Evolutionary conservation across 495 filamentous ascomycete species (phyloP), one percentile per base, ranked within the genome.

Genomic region (Penicillium canescens): DNA sequence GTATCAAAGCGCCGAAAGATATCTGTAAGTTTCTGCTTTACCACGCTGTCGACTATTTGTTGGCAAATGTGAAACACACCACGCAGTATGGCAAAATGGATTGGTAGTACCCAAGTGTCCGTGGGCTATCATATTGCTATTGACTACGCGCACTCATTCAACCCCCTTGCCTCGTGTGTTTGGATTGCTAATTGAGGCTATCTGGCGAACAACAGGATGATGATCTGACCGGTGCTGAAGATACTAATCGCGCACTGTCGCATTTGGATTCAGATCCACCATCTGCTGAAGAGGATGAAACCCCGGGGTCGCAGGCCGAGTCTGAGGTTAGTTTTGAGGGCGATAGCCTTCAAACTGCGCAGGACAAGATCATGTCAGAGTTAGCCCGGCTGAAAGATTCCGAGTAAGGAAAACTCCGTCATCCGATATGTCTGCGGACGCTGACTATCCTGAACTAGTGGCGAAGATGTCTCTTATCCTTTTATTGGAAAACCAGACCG

Each of bases 301-400:
- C 45, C 16, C 68, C 69, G 9, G 61, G 61, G 35, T 62, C 60
- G n/a, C 69, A 71, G 43, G 68, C 65, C 59, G 81, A 81, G 44
- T 69, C 76, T 47, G 74, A 72, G 50, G 77, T 73, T 42, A 72
- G 76, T 10, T 86, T 84, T 66, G 74, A 83, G 54, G 83, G 84
- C 38, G 81, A 88, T 44, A 84, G 60, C 18, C 89, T 95, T 60
- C 89, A 91, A 59, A 76, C 89, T 54, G 90, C 89, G 1, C 90
- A 95, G 63, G 88, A 92, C 52, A 87, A 88, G 72, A 85, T 95
- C 28, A 73, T 95, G 53, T 63, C 66, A 26, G 86, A 88, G 55
- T 55, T 91, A 46, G 76, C 90, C 10, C 75, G 79, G 20, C 77
- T 85, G 50, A 79, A 82, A 41, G 86, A 90, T 42, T 74, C 77